These are phyloP conservation scores for Cercophora samala DNA, from an alignment of 495 filamentous ascomycete genomes.

Conservation along the genomic window DNA sequence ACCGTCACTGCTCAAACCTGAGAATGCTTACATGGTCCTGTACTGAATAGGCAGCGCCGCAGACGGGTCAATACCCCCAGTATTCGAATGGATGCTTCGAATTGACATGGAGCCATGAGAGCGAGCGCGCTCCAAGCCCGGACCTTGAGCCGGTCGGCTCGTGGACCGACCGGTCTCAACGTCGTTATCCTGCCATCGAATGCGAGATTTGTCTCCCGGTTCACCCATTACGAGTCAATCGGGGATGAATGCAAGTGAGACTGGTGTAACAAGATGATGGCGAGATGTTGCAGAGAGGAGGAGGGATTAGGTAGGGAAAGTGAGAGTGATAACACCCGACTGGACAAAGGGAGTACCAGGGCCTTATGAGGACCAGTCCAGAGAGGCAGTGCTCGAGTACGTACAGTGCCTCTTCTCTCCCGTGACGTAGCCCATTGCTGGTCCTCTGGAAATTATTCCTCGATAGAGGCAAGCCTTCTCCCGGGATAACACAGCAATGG, in stretches of 20 bases:
- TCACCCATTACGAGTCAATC: constrained; percentile 3
- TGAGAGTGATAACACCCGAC: background rate
- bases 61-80: constrained; percentile 41
- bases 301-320: background rate
- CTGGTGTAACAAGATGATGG: background rate
- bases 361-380: background rate
- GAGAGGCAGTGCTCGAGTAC: background rate
- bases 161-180: constrained; percentile 19
- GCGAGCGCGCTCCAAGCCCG: constrained; percentile 28
- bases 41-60: constrained; percentile 53
- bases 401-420: background rate
- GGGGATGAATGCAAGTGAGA: background rate
- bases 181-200: constrained; percentile 39
- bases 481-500: background rate
- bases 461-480: background rate
- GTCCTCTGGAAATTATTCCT: background rate
- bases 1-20: background rate
- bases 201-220: constrained; percentile 15
- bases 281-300: background rate
- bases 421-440: background rate
- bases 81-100: constrained; percentile 32
- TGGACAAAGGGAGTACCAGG: background rate
- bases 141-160: background rate
- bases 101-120: constrained; percentile 42
- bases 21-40: constrained; percentile 36